phyloP scores from a whole-genome alignment of 768 basidiomycete genomes.

The Pluteus cervinus region DNA sequence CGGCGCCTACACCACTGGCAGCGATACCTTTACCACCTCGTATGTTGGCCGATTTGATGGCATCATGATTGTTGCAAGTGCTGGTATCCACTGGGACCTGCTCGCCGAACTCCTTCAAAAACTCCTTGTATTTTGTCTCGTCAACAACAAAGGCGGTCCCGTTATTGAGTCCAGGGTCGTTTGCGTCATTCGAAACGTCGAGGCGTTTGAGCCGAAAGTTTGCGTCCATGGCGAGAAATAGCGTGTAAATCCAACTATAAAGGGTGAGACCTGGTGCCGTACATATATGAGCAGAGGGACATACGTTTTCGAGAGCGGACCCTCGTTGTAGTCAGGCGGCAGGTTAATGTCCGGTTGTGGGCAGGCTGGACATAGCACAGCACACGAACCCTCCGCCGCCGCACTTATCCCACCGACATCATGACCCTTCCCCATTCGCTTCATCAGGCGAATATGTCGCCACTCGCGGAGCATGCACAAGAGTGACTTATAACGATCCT shows the following conservation, averaged over 20 bases:
- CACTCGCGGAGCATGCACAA: background rate
- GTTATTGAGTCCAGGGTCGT: slow-evolving; percentile 11
- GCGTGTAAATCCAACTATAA: slow-evolving; percentile 10
- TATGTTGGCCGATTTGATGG: slow-evolving; percentile 7
- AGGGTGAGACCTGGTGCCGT: background rate
- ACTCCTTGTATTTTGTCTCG: slow-evolving; percentile 6
- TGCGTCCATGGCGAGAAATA: slow-evolving; percentile 13
- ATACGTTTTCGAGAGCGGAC: background rate
- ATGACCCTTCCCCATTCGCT: slow-evolving; percentile 3
- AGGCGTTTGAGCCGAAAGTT: slow-evolving; percentile 13
- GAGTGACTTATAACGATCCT: slow-evolving; percentile 3
- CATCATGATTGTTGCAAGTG: slow-evolving; percentile 4
- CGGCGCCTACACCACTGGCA: slow-evolving; percentile 7
- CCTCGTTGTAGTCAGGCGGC: background rate
- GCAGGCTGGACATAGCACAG: slow-evolving; percentile 6
- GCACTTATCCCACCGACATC: slow-evolving; percentile 3
- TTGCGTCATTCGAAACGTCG: slow-evolving; percentile 11
- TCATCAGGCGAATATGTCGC: slow-evolving; percentile 1
- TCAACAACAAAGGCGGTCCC: slow-evolving; percentile 17
- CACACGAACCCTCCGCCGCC: slow-evolving; percentile 2
- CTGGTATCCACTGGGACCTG: slow-evolving; percentile 7
- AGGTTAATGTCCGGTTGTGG: slow-evolving; percentile 3
- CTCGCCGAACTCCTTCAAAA: slow-evolving; percentile 4
- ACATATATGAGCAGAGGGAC: background rate
- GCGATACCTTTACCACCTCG: slow-evolving; percentile 3